Conservation (phyloP, 345 rosid species). For the Raphanus sativus region DNA sequence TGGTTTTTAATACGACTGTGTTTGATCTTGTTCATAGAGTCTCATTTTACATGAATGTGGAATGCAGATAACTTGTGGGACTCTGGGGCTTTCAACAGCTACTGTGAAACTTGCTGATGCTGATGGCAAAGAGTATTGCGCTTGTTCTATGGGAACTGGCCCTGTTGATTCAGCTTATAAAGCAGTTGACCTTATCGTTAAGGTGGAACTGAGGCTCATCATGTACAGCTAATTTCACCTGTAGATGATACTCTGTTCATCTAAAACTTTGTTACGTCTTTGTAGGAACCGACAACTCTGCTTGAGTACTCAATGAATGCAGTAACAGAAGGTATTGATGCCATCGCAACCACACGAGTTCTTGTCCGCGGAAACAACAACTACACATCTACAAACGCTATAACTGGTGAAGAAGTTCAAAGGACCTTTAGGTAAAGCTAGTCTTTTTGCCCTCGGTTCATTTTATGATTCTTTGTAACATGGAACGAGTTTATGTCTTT, state of each 20-base stretch:
- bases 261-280: background rate
- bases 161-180: slow-evolving; percentile 97
- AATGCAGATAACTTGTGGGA: slow-evolving; percentile 86
- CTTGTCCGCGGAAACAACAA: slow-evolving; percentile 61
- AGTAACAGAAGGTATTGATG: slow-evolving; percentile 94
- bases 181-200: slow-evolving; percentile 82
- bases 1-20: background rate
- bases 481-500: background rate
- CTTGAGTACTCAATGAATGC: slow-evolving; percentile 86
- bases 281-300: slow-evolving; percentile 67
- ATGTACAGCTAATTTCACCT: background rate
- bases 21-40: background rate
- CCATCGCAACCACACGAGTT: slow-evolving; percentile 92
- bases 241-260: background rate
- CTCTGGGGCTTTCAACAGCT: slow-evolving; percentile 87
- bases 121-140: slow-evolving; percentile 66
- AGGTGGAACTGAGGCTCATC: slow-evolving; percentile 43
- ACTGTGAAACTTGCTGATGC: slow-evolving; percentile 77
- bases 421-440: slow-evolving; percentile 71
- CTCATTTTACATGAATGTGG: slow-evolving; percentile 1
- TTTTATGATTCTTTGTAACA: background rate
- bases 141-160: slow-evolving; percentile 88
- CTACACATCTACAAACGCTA: slow-evolving; percentile 47
- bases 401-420: slow-evolving; percentile 54
- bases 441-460: background rate